Percentiles rank a stretch among this genome's conserved stretches.
Conservation (phyloP, 176 grass and related monocot genomes). For the Phyllostachys edulis region DNA sequence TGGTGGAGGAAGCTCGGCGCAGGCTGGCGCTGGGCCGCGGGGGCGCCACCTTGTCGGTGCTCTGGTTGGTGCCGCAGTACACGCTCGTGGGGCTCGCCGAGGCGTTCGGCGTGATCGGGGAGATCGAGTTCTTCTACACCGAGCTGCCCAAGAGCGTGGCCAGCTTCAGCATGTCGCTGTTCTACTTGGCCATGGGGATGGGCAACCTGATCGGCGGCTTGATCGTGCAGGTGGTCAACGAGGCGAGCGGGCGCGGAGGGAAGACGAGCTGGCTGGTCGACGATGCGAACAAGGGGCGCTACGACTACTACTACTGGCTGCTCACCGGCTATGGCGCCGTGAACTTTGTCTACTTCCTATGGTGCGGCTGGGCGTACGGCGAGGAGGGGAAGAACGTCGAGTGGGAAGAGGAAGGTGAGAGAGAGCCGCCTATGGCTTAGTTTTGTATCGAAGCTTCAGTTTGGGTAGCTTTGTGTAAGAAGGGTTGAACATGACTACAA, state of each 20-base stretch:
- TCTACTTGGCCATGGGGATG: slow-evolving; percentile 42
- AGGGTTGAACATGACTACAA: neutral
- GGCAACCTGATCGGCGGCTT: slow-evolving; percentile 38
- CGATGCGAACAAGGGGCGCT: slow-evolving; percentile 47
- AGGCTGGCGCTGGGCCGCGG: neutral
- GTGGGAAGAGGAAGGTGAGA: slow-evolving; percentile 35
- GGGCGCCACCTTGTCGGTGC: slow-evolving; percentile 35
- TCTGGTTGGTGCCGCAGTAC: slow-evolving; percentile 68
- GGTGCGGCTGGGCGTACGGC: slow-evolving; percentile 55
- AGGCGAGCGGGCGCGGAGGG: neutral
- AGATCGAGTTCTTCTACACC: slow-evolving; percentile 72
- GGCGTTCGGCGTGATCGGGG: slow-evolving; percentile 56
- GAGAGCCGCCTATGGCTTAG: neutral
- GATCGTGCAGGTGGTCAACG: slow-evolving; percentile 35
- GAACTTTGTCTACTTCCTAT: slow-evolving; percentile 45
- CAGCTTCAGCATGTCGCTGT: slow-evolving; percentile 60
- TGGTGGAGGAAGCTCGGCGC: slow-evolving; percentile 35
- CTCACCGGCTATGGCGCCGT: slow-evolving; percentile 24
- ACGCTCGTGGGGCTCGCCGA: slow-evolving; percentile 53
- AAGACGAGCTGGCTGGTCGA: neutral
- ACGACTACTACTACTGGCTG: slow-evolving; percentile 68
- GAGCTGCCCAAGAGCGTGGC: slow-evolving; percentile 32
- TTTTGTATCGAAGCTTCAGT: neutral
- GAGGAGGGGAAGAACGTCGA: slow-evolving; percentile 54
- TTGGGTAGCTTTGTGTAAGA: neutral